Conservation (phyloP, 78 protist genomes). For the Emiliania huxleyi region DNA sequence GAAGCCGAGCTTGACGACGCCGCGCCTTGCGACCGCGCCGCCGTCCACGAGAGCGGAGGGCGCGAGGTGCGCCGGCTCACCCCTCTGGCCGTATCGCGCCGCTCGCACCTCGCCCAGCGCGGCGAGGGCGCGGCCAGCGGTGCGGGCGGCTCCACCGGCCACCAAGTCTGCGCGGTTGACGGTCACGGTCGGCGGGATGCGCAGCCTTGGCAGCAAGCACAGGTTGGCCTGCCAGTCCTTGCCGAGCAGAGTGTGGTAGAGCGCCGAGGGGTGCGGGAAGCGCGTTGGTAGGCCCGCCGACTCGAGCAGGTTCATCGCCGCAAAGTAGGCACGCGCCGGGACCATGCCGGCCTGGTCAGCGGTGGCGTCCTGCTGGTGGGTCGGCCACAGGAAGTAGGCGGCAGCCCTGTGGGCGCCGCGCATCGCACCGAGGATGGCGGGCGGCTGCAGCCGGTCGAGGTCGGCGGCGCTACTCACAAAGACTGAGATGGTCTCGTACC, state of each 20-base stretch:
- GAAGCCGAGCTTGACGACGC: conserved; percentile 47
- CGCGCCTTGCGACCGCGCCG: not conserved
- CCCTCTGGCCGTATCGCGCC: not conserved
- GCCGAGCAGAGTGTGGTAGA: conserved; percentile 22
- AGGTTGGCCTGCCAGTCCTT: conserved; percentile 20
- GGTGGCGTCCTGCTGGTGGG: not conserved
- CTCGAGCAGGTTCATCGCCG: not conserved
- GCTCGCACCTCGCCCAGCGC: conserved; percentile 3
- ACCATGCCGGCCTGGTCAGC: conserved; percentile 29
- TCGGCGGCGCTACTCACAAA: conserved; percentile 1
- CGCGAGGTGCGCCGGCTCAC: not conserved
- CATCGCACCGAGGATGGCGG: not conserved
- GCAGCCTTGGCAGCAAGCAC: not conserved
- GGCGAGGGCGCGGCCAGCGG: not conserved
- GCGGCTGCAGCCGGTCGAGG: not conserved
- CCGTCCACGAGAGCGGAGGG: too few relatives aligned
- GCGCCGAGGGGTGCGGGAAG: conserved; percentile 37
- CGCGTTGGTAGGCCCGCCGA: conserved; percentile 21
- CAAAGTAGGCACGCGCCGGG: not conserved
- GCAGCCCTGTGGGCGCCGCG: not conserved
- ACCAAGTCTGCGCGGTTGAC: conserved; percentile 21
- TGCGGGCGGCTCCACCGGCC: not conserved
- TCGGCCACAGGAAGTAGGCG: conserved; percentile 41
- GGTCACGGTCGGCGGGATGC: conserved; percentile 7
- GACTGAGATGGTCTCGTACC: not conserved